These are phyloP conservation scores for Salix koriyanagi DNA, from an alignment of 345 rosid species.

Conservation along the genomic window DNA sequence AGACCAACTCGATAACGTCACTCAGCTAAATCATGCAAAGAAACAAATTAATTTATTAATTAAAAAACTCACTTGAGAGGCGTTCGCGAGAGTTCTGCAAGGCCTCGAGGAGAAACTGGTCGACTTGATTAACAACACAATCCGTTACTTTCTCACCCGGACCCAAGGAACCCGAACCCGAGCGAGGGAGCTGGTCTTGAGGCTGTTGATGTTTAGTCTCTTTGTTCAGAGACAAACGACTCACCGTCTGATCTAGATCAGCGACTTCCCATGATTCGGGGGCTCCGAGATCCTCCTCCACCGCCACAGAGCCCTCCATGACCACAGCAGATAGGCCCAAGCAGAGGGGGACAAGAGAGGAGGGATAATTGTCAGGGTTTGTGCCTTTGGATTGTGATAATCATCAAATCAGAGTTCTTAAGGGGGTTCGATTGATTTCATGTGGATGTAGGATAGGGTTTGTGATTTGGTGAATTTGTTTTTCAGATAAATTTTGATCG, in stretches of 20 bases:
- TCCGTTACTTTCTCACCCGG: slow-evolving; percentile 27
- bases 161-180: background rate
- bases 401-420: background rate
- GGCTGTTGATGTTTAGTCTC: slow-evolving; percentile 13
- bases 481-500: background rate
- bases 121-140: slow-evolving; percentile 50
- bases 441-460: slow-evolving; percentile 12
- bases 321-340: background rate
- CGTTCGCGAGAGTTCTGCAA: slow-evolving; percentile 76
- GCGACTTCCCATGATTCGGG: slow-evolving; percentile 89
- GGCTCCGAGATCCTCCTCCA: slow-evolving; percentile 68
- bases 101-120: slow-evolving; percentile 77
- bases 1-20: background rate
- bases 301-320: slow-evolving; percentile 71
- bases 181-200: background rate
- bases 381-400: background rate
- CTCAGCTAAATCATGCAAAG: background rate
- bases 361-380: slow-evolving; percentile 11
- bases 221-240: slow-evolving; percentile 49
- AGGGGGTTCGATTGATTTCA: slow-evolving; percentile 14
- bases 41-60: background rate
- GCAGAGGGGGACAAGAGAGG: background rate
- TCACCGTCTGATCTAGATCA: slow-evolving; percentile 69
- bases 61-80: slow-evolving; percentile 49
- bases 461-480: background rate